phyloP scores from a whole-genome alignment of 345 rosid genomes.

The Corchorus olitorius region DNA sequence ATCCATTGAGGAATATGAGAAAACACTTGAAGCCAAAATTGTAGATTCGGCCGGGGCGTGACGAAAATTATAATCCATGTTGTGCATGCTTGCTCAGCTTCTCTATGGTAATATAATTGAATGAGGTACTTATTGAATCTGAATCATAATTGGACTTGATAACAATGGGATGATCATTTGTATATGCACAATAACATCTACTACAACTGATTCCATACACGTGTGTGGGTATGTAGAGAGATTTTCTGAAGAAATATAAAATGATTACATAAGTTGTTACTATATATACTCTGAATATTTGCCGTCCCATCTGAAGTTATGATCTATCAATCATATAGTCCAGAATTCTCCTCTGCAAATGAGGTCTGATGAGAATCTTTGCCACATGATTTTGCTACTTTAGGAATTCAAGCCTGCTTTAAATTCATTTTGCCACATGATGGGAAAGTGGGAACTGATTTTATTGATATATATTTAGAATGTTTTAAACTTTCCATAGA shows the following conservation, averaged over 20 bases:
- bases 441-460: not conserved
- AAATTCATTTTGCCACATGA: not conserved
- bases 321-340: not conserved
- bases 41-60: conserved; percentile 32
- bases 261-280: not conserved
- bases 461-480: not conserved
- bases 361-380: not conserved
- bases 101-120: not conserved
- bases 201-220: not conserved
- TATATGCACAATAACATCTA: not conserved
- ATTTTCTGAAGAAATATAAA: not conserved
- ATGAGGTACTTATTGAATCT: not conserved
- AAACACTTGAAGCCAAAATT: conserved; percentile 67
- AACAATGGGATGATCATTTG: not conserved
- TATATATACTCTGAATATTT: not conserved
- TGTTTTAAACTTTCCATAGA: not conserved
- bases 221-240: not conserved
- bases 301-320: not conserved
- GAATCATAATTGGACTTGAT: not conserved
- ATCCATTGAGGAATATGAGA: conserved; percentile 93
- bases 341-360: not conserved
- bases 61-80: not conserved
- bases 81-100: not conserved
- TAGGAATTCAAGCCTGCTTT: no score
- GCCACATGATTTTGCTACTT: no score